Evolutionary conservation across 2,329 filamentous ascomycete species (phyloP).

Genomic region (Paraconiothyrium brasiliense): DNA sequence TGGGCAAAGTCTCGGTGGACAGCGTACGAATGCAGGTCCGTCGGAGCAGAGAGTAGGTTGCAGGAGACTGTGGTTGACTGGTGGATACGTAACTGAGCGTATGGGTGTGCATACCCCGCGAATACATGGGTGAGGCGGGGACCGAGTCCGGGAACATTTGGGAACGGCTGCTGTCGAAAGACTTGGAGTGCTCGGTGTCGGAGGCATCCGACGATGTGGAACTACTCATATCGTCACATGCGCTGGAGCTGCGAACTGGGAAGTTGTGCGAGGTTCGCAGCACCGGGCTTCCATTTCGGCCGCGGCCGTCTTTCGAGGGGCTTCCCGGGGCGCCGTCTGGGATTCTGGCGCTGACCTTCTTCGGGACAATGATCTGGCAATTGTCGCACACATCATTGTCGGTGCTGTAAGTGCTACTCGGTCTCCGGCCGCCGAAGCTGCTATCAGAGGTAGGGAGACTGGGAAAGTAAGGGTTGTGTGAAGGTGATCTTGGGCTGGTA

Average conservation of each 20-base stretch:
- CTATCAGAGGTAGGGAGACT: constrained; percentile 43
- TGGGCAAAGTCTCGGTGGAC: constrained; percentile 65
- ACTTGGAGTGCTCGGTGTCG: constrained; percentile 51
- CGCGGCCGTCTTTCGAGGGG: constrained; percentile 58
- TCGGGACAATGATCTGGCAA: constrained; percentile 65
- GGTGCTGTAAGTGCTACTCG: constrained; percentile 51
- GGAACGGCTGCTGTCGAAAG: constrained; percentile 44
- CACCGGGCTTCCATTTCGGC: constrained; percentile 63
- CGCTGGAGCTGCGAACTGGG: constrained; percentile 56
- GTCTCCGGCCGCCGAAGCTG: constrained; percentile 42
- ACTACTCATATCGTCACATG: constrained; percentile 42
- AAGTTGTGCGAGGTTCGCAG: constrained; percentile 64
- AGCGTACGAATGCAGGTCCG: constrained; percentile 67
- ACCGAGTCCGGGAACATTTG: constrained; percentile 44
- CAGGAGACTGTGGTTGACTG: constrained; percentile 63
- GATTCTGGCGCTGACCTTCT: constrained; percentile 62
- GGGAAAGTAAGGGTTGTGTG: constrained; percentile 62
- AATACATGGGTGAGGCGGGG: constrained; percentile 54
- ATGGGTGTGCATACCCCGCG: constrained; percentile 59
- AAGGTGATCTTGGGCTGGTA: constrained; percentile 51
- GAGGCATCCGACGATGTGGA: constrained; percentile 49
- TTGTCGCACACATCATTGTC: constrained; percentile 66
- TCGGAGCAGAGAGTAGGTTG: constrained; percentile 64
- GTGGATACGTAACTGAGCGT: constrained; percentile 67
- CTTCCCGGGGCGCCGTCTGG: constrained; percentile 64